phyloP scores from a whole-genome alignment of 163 green algal species.

The Smithsoniella earleae region DNA sequence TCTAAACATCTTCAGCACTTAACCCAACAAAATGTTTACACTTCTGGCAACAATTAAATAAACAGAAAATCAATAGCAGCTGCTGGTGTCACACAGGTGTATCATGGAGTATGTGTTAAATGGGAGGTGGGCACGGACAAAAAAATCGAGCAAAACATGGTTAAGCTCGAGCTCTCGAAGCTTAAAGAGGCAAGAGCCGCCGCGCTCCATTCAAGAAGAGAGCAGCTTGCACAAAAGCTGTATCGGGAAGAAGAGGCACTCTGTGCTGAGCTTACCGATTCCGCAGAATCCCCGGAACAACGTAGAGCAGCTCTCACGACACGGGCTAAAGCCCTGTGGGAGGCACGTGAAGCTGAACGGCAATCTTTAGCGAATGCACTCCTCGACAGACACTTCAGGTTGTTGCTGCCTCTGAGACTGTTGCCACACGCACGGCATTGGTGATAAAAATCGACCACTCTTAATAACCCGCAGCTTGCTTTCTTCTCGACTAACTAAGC shows the following conservation, averaged over 20 bases:
- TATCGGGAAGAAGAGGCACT: constrained; percentile 43
- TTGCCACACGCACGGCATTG: too few species aligned
- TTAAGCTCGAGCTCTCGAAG: constrained; percentile 40
- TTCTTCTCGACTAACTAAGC: too few species aligned
- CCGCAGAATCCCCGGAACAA: constrained; percentile 51
- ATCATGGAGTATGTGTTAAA: too few species aligned
- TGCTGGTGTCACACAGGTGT: too few species aligned
- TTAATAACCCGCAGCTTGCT: too few species aligned
- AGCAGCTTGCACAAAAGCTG: constrained; percentile 46
- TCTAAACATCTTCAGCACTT: too few species aligned
- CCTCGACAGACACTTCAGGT: constrained; percentile 44
- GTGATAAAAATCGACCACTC: too few species aligned
- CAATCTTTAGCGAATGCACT: constrained; percentile 40
- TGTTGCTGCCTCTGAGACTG: neutral
- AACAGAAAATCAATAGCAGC: too few species aligned
- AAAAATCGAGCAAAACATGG: constrained; percentile 38
- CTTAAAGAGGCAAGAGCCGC: constrained; percentile 38
- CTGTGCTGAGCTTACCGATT: constrained; percentile 42
- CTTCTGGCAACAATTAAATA: too few species aligned
- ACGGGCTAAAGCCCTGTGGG: constrained; percentile 41
- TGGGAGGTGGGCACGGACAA: constrained; percentile 44
- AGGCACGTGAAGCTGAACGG: constrained; percentile 42
- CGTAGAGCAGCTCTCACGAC: constrained; percentile 44
- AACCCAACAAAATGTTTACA: too few species aligned
- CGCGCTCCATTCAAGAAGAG: constrained; percentile 39